Evolutionary conservation across 805 yeast genomes (phyloP), one percentile per base, ranked within the genome.

Genomic region (Scheffersomyces lignosus): DNA sequence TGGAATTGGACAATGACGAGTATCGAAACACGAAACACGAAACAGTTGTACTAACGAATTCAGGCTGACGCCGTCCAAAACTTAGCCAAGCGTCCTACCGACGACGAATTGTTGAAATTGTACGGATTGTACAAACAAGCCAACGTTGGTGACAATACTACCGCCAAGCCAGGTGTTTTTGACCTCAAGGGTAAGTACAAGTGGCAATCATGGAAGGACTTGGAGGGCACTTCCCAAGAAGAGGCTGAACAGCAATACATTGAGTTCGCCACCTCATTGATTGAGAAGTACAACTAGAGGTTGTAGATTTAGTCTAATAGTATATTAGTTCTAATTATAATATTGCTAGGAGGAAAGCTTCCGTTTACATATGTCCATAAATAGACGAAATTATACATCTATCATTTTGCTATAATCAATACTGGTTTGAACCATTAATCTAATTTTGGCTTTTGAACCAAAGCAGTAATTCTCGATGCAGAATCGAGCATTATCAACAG

Each of bases 41-140:
- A n/a, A n/a, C n/a, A n/a, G n/a, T n/a, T n/a, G n/a, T n/a, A n/a
- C n/a, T n/a, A n/a, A n/a, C n/a, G 40, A 45, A 43, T 10, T n/a
- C 38, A 82, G 87, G 98, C 97, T 45, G 81, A 75, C 43, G 82
- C 86, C 37, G 96, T 88, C 51, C 80, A 83, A 64, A 67, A 74
- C 51, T 73, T 93, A 48, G 73, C 87, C 45, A 72, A 76, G 45
- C 84, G 83, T 63, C 97, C 98, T 52, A 62, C 70, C 51, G 91
- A 88, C 65, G 95, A 87, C 56, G 97, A 91, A 62, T 73, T 90
- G 58, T 75, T 91, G 58, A 69, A 82, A 63, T 75, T 93, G 54
- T 93, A 93, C 71, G 97, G 91, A 33, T 75, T 93, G 54, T 93
- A 76, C 83, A 93, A 93, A 70, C 99, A 93, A 73, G 96, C 98